Base-by-base conservation (phyloP, 352 stramenopile genomes). In the Phytophthora pseudosyringae region DNA sequence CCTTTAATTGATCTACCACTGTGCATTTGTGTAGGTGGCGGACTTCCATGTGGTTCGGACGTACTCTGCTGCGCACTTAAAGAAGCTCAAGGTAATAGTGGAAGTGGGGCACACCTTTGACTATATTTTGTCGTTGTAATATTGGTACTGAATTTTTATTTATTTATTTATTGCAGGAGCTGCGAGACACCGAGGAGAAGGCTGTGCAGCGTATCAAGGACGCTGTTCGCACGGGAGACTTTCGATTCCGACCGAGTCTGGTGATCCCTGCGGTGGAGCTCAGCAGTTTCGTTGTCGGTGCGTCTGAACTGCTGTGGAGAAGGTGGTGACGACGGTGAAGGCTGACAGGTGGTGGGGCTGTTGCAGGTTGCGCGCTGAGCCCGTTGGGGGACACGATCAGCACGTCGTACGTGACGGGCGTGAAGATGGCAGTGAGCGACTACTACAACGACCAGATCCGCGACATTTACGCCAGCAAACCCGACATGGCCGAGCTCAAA, bases 391-490 rank as follows among this genome's bases (percentile, higher is more conserved):
- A 90, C 50, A 68, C 64, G 13, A 67, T 89, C 52, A 90, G 82
- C 43, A 80, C 70, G 11, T 85, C 85, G n/a, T 93, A 90, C 59
- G 52, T 88, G 51, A 78, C 73, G 5, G 87, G 87, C 15, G 71
- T 93, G 36, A 95, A 94, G 64, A 77, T 80, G 56, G 87, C 83
- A 3, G 84, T 94, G 43, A 86, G 80, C 32, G 87, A 95, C 54
- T 93, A 93, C 71, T 95, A 94, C 72, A 95, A 95, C 69, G 87
- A 95, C 66, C 87, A 95, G 58, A 94, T 95, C 47, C 85, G 87
- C 15, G 87, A 95, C 55, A 83, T 95, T n/a, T 91, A 94, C 61
- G 83, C 81, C 25, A 64, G 64, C 4, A 83, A 88, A 32, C 78
- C 72, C 0, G 64, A 90, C 1, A 69, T 89, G 64, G 61, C 58